Base-by-base conservation (phyloP, 495 filamentous ascomycete species). In the Penicillium soppii region DNA sequence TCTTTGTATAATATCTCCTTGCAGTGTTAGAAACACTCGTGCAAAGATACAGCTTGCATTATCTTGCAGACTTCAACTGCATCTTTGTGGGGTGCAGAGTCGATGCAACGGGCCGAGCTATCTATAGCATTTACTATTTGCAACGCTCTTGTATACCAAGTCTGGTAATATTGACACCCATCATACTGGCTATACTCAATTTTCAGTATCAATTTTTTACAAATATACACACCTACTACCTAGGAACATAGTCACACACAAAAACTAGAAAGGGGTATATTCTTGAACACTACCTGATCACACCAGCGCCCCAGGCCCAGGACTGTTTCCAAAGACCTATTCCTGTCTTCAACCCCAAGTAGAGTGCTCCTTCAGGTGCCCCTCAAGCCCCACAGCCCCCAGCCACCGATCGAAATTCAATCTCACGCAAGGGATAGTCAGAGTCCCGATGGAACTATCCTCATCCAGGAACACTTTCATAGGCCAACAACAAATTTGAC, bases 391-490 rank as follows among this genome's bases (percentile, higher is more conserved):
- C 20, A 45, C 21, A 30, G 19, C 21, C 16, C 35, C 45, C 29
- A 40, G 19, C 26, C 36, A 39, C 22, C 10, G 38, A 36, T 43
- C 27, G 22, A 54, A 26, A 44, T 57, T 48, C 53, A 39, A 44
- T 52, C 37, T 25, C 44, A 63, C 26, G 65, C 62, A 68, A 68
- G 65, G 65, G 59, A 25, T 56, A 47, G 4, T 10, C 15, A 30
- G 15, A 50, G 16, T n/a, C n/a, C n/a, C n/a, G 44, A 51, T 59
- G 42, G 27, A 41, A 50, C 49, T 54, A 47, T 29, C 51, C 21
- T 27, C 25, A 15, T 9, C 29, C 3, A 23, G 17, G 35, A n/a
- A n/a, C n/a, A n/a, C n/a, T n/a, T n/a, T 50, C 25, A 64, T 54
- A 57, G 53, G 51, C 26, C n/a, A 21, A 47, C 22, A 27, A n/a